These are phyloP conservation scores for Podospora pseudoanserina DNA, from an alignment of 495 filamentous ascomycete genomes.

Conservation along the genomic window DNA sequence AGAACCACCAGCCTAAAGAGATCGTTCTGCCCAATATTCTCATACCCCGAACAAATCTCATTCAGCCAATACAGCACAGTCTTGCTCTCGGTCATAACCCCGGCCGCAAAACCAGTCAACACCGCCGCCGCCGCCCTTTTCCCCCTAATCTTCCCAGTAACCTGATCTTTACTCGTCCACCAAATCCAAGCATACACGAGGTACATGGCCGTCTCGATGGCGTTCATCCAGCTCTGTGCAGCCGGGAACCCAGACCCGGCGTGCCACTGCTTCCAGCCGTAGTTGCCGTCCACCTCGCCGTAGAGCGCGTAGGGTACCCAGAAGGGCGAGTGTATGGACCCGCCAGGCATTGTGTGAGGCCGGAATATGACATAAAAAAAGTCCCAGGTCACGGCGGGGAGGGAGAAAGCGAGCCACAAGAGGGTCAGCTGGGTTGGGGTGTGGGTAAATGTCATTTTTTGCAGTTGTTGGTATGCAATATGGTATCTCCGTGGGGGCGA, in stretches of 20 bases:
- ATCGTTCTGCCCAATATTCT: slow-evolving; percentile 75
- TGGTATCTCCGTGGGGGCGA: background rate
- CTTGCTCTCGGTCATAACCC: slow-evolving; percentile 82
- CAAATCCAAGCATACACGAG: slow-evolving; percentile 64
- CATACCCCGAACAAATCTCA: slow-evolving; percentile 72
- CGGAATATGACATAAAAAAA: slow-evolving; percentile 74
- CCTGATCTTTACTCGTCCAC: slow-evolving; percentile 41
- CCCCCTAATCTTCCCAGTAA: slow-evolving; percentile 48
- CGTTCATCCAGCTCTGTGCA: slow-evolving; percentile 71
- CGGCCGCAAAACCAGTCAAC: slow-evolving; percentile 63
- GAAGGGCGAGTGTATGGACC: slow-evolving; percentile 66
- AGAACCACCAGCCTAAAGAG: slow-evolving; percentile 53
- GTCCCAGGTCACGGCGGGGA: slow-evolving; percentile 85
- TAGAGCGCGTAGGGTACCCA: slow-evolving; percentile 82
- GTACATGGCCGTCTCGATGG: slow-evolving; percentile 70
- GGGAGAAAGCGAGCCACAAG: slow-evolving; percentile 72
- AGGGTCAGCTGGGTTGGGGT: slow-evolving; percentile 62
- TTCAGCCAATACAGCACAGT: slow-evolving; percentile 81
- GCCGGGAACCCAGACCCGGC: slow-evolving; percentile 72
- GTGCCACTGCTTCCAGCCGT: slow-evolving; percentile 75
- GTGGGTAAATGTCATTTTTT: slow-evolving; percentile 43
- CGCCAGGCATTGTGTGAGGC: slow-evolving; percentile 80
- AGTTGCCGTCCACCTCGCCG: slow-evolving; percentile 74
- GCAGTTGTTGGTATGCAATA: background rate
- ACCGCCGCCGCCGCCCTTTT: slow-evolving; percentile 59